Conservation (phyloP, 345 rosid genomes). For the Aquilaria yunnanensis region DNA sequence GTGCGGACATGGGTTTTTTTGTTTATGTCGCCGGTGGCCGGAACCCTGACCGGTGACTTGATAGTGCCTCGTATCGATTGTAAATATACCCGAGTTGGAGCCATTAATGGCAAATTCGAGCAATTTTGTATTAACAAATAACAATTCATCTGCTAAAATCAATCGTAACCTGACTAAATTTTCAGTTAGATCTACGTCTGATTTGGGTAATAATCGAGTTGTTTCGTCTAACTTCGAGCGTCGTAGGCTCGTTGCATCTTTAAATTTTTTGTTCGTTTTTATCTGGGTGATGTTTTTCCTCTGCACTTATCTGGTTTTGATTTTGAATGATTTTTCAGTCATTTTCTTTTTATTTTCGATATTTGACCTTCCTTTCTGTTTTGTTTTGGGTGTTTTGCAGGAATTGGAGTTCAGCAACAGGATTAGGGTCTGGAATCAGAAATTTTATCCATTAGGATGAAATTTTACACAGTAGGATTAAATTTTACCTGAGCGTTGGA, state of each 20-base stretch:
- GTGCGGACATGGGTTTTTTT: slow-evolving; percentile 10
- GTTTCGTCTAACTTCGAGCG: not conserved
- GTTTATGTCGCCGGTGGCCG: slow-evolving; percentile 5
- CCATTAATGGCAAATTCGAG: slow-evolving; percentile 11
- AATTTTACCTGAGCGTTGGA: too few species aligned
- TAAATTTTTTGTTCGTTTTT: not conserved
- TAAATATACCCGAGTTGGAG: slow-evolving; percentile 8
- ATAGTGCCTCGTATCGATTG: slow-evolving; percentile 1
- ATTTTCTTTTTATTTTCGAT: not conserved
- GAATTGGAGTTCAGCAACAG: not conserved
- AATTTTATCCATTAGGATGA: too few species aligned
- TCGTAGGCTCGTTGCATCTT: not conserved
- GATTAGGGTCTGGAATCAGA: too few species aligned
- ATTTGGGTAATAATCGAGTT: not conserved
- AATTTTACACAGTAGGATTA: too few species aligned
- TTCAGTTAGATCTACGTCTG: not conserved
- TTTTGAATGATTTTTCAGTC: not conserved
- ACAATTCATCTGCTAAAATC: not conserved
- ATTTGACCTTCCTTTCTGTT: not conserved
- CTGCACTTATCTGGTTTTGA: not conserved
- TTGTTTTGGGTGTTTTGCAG: slow-evolving; percentile 1
- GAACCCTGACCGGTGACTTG: slow-evolving; percentile 2
- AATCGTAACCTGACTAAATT: not conserved
- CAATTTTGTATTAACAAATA: not conserved
- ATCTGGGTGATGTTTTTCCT: not conserved